Conservation (phyloP, 371 early-diverging fungal species). For the Mucor circinelloides region DNA sequence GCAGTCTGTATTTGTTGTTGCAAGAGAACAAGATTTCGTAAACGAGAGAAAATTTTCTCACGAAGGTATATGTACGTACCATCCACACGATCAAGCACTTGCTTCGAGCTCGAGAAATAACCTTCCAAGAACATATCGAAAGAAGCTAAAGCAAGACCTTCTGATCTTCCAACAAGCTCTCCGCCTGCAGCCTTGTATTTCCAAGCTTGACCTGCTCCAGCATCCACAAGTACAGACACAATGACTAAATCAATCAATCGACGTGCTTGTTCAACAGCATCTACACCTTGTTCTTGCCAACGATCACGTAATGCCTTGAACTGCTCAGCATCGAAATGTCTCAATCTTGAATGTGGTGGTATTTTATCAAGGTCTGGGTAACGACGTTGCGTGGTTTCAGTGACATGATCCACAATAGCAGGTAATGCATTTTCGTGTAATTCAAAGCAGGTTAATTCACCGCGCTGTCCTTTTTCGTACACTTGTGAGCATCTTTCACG, state of each 20-base stretch:
- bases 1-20: constrained; percentile 6
- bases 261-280: constrained; percentile 63
- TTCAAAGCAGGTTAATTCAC: constrained; percentile 66
- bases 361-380: constrained; percentile 63
- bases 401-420: constrained; percentile 69
- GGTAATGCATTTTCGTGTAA: constrained; percentile 65
- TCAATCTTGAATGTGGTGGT: constrained; percentile 89
- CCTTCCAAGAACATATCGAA: constrained; percentile 87
- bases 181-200: constrained; percentile 54
- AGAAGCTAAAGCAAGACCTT: constrained; percentile 89
- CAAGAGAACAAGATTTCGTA: too few relatives aligned
- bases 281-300: constrained; percentile 32
- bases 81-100: constrained; percentile 71
- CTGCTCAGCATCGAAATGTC: constrained; percentile 77
- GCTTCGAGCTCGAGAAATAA: constrained; percentile 64
- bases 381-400: constrained; percentile 71
- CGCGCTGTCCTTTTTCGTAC: constrained; percentile 58
- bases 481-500: constrained; percentile 73
- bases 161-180: constrained; percentile 67
- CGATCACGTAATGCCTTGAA: constrained; percentile 46
- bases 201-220: constrained; percentile 91
- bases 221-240: constrained; percentile 91
- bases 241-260: constrained; percentile 84
- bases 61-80: constrained; percentile 30
- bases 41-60: not conserved